Evolutionary conservation across 2,329 filamentous ascomycete species (phyloP).

Genomic region (Ophiobolus disseminans): DNA sequence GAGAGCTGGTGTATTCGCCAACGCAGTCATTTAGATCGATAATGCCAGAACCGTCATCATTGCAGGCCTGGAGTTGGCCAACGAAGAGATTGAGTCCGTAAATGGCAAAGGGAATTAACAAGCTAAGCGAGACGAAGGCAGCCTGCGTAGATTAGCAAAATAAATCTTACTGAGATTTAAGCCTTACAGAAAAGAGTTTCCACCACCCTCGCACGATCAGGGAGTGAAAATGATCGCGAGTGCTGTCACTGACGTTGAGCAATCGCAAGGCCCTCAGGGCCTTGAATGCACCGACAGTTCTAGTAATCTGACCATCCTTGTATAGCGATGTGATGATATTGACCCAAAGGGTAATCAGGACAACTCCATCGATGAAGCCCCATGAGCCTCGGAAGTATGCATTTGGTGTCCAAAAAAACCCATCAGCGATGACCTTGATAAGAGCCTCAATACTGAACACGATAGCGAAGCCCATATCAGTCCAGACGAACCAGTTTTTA

Average conservation of each 20-base stretch:
- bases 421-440: constrained; percentile 95
- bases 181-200: constrained; percentile 83
- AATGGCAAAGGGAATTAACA: constrained; percentile 95
- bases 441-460: constrained; percentile 85
- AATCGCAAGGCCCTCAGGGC: constrained; percentile 88
- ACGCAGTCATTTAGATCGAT: constrained; percentile 76
- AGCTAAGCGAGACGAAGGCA: constrained; percentile 90
- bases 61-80: constrained; percentile 80
- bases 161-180: background rate
- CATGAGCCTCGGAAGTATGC: constrained; percentile 96
- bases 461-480: constrained; percentile 85
- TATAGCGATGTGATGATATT: constrained; percentile 85
- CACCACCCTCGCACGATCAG: constrained; percentile 92
- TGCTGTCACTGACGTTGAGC: constrained; percentile 95
- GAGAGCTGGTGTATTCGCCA: constrained; percentile 78
- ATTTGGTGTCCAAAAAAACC: constrained; percentile 95
- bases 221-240: constrained; percentile 94
- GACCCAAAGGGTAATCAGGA: constrained; percentile 92
- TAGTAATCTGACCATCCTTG: constrained; percentile 82
- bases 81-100: constrained; percentile 94
- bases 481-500: constrained; percentile 93
- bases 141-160: constrained; percentile 57
- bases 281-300: constrained; percentile 96
- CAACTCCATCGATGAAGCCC: constrained; percentile 93
- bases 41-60: constrained; percentile 68